Evolutionary conservation across 495 filamentous ascomycete species (phyloP), one percentile per base, ranked within the genome.

Genomic region (Penicillium cosmopolitanum): DNA sequence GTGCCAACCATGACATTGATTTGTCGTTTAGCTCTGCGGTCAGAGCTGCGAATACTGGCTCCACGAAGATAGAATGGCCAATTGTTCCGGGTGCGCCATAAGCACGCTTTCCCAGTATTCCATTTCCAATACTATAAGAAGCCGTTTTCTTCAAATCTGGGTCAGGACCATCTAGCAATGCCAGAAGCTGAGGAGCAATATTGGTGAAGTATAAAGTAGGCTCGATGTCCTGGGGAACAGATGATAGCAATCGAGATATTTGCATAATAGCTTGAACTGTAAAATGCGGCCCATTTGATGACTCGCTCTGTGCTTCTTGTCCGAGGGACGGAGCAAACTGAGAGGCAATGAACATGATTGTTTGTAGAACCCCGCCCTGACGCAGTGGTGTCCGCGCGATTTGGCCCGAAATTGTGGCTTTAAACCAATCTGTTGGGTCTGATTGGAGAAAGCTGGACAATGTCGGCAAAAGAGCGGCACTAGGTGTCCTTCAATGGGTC

Each of bases 191-290:
- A 9, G 87, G 85, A 3, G 83, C 85, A 51, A 92, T 82, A 12
- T 75, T 75, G 4, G 75, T 64, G 60, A 91, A 91, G 79, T 88
- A 93, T 19, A 65, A 58, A 10, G 79, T 69, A 4, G 86, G 69
- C 2, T 82, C 69, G 60, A 90, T 80, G 11, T 78, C 80, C 16
- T 80, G 76, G 0, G 90, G 89, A 0, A 87, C 82, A 13, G 82
- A 79, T 1, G 87, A 84, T 2, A 94, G 73, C 11, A 93, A 70
- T 11, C 77, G 80, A 0, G 85, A 84, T 5, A 85, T 86, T 60
- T 89, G 80, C 66, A 84, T 85, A 11, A 94, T 78, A 1, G 88
- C 87, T 66, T 93, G 89, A 25, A 88, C 82, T 2, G 90, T 89
- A 31, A 94, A 85, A 58, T 82, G 83, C 3, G 88, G 83, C 0